Evolutionary conservation across 1,284 basidiomycete genomes (phyloP), one percentile per base, ranked within the genome.

Genomic region (Trametes sp.): DNA sequence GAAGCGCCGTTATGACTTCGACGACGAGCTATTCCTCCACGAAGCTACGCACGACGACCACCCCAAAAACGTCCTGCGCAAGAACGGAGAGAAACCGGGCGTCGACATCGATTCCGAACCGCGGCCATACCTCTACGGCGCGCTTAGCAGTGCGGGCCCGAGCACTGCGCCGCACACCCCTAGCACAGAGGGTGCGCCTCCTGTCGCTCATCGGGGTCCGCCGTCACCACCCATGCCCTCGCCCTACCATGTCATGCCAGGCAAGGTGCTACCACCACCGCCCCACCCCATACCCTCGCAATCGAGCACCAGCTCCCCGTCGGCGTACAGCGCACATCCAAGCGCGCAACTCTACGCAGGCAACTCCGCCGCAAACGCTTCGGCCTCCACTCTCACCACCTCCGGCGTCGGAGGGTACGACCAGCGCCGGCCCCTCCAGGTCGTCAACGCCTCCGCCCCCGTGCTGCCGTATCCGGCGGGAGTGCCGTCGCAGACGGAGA

Each of bases 121-220:
- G 9, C 59, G 51, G 16, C 59, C 63, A 16, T 65, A 65, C 49
- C 55, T 55, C 1, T 65, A 65, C 48, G 59, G 63, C 36, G 56
- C 56, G 19, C 53, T 59, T 24, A 57, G 53, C 35, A 50, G 55
- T 35, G 55, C 63, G 3, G 46, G 56, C 2, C 59, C 52, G 9
- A 52, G 52, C 46, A 50, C 36, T 9, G 29, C 29, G 24, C 42
- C 33, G 11, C 48, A 42, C 29, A 51, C 56, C 4, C 55, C 54
- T 8, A 57, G 57, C 56, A 46, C 56, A 5, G 51, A 58, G 21
- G 49, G 29, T n/a, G 44, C 51, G 1, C 51, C 54, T 8, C 49
- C 49, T 14, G 36, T 48, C 21, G 41, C 38, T 23, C 54, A 60
- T 16, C n/a, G 45, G 10, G 29, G 52, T 11, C 58, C 45, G 19